Base-by-base conservation (phyloP, 2,329 filamentous ascomycete genomes). In the Elsinoe perseae region DNA sequence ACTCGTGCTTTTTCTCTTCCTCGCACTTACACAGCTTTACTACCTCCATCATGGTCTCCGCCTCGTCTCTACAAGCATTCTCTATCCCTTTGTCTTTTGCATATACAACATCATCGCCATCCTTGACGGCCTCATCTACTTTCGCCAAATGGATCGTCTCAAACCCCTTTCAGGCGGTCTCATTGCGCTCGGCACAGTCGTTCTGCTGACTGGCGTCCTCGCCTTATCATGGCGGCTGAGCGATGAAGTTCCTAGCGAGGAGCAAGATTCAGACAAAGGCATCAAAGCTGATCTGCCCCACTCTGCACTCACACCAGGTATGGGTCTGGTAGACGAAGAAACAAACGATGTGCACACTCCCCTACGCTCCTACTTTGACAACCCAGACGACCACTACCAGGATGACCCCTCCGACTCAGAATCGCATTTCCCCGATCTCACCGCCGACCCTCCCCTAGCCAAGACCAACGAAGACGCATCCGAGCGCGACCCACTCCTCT, bases 101-200 rank as follows among this genome's bases (percentile, higher is more conserved):
- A 83, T 97, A 61, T 98, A 97, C 79, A 98, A 98, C 77, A 95
- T 98, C 66, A 91, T 97, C 66, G 93, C 93, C 62, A 98, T 98
- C 63, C 77, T 97, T 63, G 93, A 98, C 72, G 93, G 93, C 28
- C 79, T 98, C 63, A 95, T 98, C 65, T 98, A 97, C 73, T 98
- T 97, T 74, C 81, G 86, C 64, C 93, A 98, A 72, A 87, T 86
- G 54, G 85, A 89, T 61, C 80, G 87, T 56, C 82, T 98, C 60
- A 83, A 85, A 14, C 78, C 83, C 0, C 72, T 93, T 2, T 85
- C 89, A 65, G 92, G 87, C 14, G 82, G 83, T 34, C 80, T 95
- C 57, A 95, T 97, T 60, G 82, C 90, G 0, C 71, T 98, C 1
- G 93, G 93, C 9, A 97, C 92, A 0, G 77, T 84, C 28, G 87